A percentile compares a stretch with the other conserved stretches of the same genome.
Evolutionary conservation across 192 early-diverging fungal species (phyloP).

Genomic region (Rhizoclosmatium globosum): DNA sequence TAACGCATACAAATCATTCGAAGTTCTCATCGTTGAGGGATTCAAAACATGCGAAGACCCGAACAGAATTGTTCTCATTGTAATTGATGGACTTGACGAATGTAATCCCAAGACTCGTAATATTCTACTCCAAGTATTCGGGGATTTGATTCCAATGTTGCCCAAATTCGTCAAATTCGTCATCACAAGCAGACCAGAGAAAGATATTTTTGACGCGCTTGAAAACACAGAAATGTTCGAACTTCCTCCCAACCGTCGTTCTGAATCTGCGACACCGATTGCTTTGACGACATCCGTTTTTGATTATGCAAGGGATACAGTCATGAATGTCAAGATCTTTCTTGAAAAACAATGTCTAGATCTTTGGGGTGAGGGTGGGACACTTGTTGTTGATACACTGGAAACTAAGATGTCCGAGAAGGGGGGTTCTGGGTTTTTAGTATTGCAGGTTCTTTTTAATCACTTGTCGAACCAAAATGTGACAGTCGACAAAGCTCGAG

Average conservation of each 20-base stretch:
- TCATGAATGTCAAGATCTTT: no score
- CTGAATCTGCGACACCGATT: no score
- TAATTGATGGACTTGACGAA: slow-evolving; percentile 42
- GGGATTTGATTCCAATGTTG: background rate
- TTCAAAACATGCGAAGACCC: no score
- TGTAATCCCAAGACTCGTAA: slow-evolving; percentile 2
- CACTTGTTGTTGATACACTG: background rate
- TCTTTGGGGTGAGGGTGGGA: background rate
- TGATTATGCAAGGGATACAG: no score
- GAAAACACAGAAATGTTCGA: background rate
- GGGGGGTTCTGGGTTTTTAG: no score
- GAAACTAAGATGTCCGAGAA: no score
- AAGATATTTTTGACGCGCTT: slow-evolving; percentile 22
- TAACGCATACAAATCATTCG: background rate
- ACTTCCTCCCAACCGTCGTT: background rate
- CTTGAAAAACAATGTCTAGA: background rate
- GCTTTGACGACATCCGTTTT: no score
- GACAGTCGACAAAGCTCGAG: background rate
- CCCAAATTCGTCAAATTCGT: slow-evolving; percentile 31
- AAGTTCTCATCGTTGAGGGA: background rate
- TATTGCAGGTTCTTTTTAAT: slow-evolving; percentile 38
- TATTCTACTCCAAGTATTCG: slow-evolving; percentile 5
- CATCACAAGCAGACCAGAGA: slow-evolving; percentile 28
- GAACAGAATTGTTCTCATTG: slow-evolving; percentile 8
- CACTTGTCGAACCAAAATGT: background rate